A percentile compares a stretch with the other conserved stretches of the same genome.
These are phyloP conservation scores for Platanthera zijinensis DNA, from an alignment of 106 monocot species.

Conservation along the genomic window DNA sequence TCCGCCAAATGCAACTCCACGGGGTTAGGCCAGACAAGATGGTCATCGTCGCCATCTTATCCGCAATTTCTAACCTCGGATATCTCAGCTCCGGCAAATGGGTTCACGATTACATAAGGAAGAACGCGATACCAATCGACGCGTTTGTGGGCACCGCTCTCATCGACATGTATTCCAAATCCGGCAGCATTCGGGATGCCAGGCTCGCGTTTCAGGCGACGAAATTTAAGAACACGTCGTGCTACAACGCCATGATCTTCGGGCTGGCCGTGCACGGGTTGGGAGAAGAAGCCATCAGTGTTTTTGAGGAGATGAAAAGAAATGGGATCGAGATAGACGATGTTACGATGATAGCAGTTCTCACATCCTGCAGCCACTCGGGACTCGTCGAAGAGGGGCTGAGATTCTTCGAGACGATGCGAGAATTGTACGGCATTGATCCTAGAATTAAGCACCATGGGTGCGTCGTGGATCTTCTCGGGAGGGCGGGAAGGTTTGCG, in stretches of 20 bases:
- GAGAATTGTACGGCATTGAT: conserved; percentile 19
- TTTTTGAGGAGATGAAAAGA: conserved; percentile 36
- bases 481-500: conserved; percentile 43
- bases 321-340: conserved; percentile 41
- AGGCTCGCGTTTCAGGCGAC: conserved; percentile 32
- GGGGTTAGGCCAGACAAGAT: conserved; percentile 43
- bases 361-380: conserved; percentile 59
- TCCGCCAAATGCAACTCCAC: conserved; percentile 7
- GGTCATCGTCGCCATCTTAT: conserved; percentile 35
- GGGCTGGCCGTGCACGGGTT: conserved; percentile 59
- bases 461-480: conserved; percentile 71
- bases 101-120: conserved; percentile 17
- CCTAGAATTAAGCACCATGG: conserved; percentile 58
- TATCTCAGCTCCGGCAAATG: conserved; percentile 32
- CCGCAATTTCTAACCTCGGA: conserved; percentile 44
- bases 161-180: conserved; percentile 68
- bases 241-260: conserved; percentile 55
- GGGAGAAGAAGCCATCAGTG: conserved; percentile 37
- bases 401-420: conserved; percentile 47
- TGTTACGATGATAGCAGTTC: conserved; percentile 44
- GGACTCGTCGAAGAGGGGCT: conserved; percentile 57
- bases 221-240: conserved; percentile 35
- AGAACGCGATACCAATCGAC: conserved; percentile 11
- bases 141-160: conserved; percentile 40
- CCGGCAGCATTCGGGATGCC: conserved; percentile 43